Evolutionary conservation across 78 protist species (phyloP), one percentile per base, ranked within the genome.

Genomic region (Dictyostelium citrinum): DNA sequence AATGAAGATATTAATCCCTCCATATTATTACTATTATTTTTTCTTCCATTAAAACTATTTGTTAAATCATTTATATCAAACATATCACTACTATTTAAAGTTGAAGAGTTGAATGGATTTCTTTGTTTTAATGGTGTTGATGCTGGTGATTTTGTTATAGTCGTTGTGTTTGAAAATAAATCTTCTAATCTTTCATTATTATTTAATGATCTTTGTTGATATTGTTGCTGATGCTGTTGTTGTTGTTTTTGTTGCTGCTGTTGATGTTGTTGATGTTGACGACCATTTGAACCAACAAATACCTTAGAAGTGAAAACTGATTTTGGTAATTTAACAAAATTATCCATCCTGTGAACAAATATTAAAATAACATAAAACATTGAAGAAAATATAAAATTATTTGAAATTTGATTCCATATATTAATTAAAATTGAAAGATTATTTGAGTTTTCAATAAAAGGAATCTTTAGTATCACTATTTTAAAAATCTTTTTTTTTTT

Each of bases 321-420:
- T 41, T 75, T 35, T 75, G 81, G 81, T 75, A 35, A 35, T 41
- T 75, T 75, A 24, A n/a, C 22, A n/a, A n/a, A n/a, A 39, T 22
- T 75, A 41, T 75, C 81, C 58, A 41, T 41, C 45, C 16, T 75
- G 24, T 75, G 81, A 14, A 75, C 35, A 39, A 75, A n/a, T 39
- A 75, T 10, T 75, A 75, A 35, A 22, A 75, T 75, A 16, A 75
- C 29, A 75, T 41, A 75, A 75, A 75, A 75, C 81, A 75, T 75
- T 41, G 35, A 75, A 39, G 81, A 41, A 41, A 75, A 75, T 22
- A 75, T 33, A 75, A 11, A 31, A 33, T 75, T 43, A 41, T 35
- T 75, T 41, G 81, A 75, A 17, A 75, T 41, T n/a, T 43, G 49
- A 8, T 75, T 75, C 81, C 81, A 75, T 41, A 75, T 41, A 41